Evolutionary conservation across 805 yeast species (phyloP).

Genomic region (Teunomyces funiuensis): DNA sequence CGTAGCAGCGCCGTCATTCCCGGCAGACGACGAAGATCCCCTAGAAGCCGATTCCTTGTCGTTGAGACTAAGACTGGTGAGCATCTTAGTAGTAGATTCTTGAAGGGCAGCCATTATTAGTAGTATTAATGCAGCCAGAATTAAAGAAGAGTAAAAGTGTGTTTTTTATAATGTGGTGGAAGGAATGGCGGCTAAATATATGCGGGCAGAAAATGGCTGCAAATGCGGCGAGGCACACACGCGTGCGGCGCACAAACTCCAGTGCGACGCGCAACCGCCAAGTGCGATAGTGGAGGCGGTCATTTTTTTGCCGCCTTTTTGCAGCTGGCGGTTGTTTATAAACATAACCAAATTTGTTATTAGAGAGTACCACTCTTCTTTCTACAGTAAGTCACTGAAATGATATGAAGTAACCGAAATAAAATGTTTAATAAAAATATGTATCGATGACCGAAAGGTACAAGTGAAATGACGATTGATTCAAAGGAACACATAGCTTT

Average conservation of each 20-base stretch:
- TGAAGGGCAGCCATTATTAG: not conserved
- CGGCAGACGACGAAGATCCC: not conserved
- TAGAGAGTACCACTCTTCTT: too few relatives aligned
- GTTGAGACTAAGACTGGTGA: not conserved
- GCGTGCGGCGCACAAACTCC: not conserved
- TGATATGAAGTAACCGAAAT: not conserved
- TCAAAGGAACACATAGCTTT: too few relatives aligned
- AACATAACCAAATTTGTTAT: too few relatives aligned
- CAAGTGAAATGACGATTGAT: too few relatives aligned
- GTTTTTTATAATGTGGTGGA: too few relatives aligned
- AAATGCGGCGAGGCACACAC: not conserved
- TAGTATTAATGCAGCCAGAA: not conserved
- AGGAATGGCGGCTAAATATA: not conserved
- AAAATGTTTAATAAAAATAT: not conserved
- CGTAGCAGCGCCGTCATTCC: not conserved
- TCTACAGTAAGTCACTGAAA: too few relatives aligned
- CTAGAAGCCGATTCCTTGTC: not conserved
- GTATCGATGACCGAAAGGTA: not conserved
- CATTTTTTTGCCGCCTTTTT: too few relatives aligned
- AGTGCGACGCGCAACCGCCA: not conserved
- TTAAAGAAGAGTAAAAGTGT: not conserved
- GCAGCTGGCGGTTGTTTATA: too few relatives aligned
- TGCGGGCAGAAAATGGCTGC: not conserved
- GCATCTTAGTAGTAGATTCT: not conserved
- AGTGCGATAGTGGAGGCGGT: too few relatives aligned